phyloP scores from a whole-genome alignment of 495 filamentous ascomycete species.

The Xeromyces bisporus region DNA sequence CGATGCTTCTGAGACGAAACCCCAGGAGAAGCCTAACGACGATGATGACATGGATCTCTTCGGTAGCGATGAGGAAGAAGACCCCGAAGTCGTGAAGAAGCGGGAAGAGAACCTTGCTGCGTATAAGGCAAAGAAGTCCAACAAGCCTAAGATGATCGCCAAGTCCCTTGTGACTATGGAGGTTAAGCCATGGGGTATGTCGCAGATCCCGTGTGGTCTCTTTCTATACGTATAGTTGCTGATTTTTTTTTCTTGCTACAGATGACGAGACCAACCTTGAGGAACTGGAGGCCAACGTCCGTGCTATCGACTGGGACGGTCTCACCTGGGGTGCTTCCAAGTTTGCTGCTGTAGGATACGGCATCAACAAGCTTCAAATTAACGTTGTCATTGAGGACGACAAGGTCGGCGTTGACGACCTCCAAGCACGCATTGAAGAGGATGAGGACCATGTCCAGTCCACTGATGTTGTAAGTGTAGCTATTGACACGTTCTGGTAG shows the following conservation, averaged over 20 bases:
- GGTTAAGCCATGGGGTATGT: constrained; percentile 97
- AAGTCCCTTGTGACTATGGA: constrained; percentile 93
- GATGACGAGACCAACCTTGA: constrained; percentile 90
- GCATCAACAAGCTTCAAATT: constrained; percentile 99
- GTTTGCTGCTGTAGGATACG: constrained; percentile 79
- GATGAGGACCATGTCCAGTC: constrained; percentile 97
- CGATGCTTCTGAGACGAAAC: constrained; percentile 58
- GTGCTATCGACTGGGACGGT: constrained; percentile 79
- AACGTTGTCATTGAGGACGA: constrained; percentile 95
- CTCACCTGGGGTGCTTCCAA: constrained; percentile 92
- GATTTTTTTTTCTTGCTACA: no score
- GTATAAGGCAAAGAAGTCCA: constrained; percentile 95
- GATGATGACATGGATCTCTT: constrained; percentile 85
- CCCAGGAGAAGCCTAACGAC: constrained; percentile 69
- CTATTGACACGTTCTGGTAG: constrained; percentile 1
- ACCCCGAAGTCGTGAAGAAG: constrained; percentile 63
- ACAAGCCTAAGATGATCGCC: constrained; percentile 73
- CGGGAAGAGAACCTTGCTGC: constrained; percentile 79
- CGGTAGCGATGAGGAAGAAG: constrained; percentile 78
- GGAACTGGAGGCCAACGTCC: constrained; percentile 65
- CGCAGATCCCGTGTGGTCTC: no score
- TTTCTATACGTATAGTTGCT: no score
- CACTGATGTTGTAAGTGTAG: constrained; percentile 56
- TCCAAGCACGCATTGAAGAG: constrained; percentile 71
- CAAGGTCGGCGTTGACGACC: constrained; percentile 75